phyloP scores from a whole-genome alignment of 768 basidiomycete species.

The Tephrocybe sp. region DNA sequence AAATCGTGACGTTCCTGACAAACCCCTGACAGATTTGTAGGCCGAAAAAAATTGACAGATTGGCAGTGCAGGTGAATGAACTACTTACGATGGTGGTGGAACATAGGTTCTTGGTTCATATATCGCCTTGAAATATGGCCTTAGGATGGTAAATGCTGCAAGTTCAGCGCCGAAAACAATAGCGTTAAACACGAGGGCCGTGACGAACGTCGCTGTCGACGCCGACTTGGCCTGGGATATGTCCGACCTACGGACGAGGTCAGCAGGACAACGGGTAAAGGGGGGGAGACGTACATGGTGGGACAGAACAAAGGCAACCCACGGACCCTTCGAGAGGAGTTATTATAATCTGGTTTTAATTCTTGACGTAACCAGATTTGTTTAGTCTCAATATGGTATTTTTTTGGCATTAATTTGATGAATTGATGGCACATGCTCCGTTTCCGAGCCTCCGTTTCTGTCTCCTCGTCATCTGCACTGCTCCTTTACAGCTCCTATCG shows the following conservation, averaged over 20 bases:
- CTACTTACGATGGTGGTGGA: constrained; percentile 37
- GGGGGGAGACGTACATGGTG: constrained; percentile 20
- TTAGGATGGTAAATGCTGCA: constrained; percentile 73
- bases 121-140: constrained; percentile 82
- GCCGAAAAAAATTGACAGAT: too few relatives aligned
- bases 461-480: too few relatives aligned
- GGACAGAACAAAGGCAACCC: constrained; percentile 8
- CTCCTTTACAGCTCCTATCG: too few relatives aligned
- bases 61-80: background rate
- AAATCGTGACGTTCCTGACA: background rate
- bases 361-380: constrained; percentile 17
- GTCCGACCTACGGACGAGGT: constrained; percentile 30
- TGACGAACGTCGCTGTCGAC: constrained; percentile 76
- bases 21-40: too few relatives aligned
- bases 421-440: background rate
- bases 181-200: constrained; percentile 82
- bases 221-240: constrained; percentile 46
- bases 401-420: background rate
- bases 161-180: constrained; percentile 72
- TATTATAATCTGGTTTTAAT: constrained; percentile 9
- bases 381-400: background rate
- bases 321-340: background rate
- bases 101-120: constrained; percentile 86
- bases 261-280: background rate
- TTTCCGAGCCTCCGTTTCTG: background rate